A percentile compares a stretch with the other conserved stretches of the same genome.
Evolutionary conservation across 495 filamentous ascomycete genomes (phyloP).

Genomic region (Elasticomyces elasticus): DNA sequence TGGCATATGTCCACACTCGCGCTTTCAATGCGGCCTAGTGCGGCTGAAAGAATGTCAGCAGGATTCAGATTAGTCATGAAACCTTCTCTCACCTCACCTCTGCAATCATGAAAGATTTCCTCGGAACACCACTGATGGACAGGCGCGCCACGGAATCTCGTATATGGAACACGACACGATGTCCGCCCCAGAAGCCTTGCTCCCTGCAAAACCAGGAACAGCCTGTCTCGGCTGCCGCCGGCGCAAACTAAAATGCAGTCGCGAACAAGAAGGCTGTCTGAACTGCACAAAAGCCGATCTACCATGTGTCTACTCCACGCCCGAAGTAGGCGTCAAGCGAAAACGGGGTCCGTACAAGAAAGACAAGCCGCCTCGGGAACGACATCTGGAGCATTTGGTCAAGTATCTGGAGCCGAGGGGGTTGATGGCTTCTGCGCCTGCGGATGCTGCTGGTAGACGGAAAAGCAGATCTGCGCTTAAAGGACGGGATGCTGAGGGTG

Average conservation of each 20-base stretch:
- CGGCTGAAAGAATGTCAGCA: too few species aligned
- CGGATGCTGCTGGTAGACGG: too few species aligned
- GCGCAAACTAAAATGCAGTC: slow-evolving; percentile 12
- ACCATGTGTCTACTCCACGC: slow-evolving; percentile 10
- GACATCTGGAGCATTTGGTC: slow-evolving; percentile 12
- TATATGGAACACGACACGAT: neutral
- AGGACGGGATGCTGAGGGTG: too few species aligned
- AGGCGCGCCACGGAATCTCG: too few species aligned
- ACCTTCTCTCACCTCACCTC: too few species aligned
- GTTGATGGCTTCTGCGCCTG: too few species aligned
- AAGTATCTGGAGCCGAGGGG: slow-evolving; percentile 10
- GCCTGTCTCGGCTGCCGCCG: slow-evolving; percentile 11
- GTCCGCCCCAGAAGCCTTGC: neutral
- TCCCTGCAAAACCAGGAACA: slow-evolving; percentile 7
- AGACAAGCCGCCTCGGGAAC: slow-evolving; percentile 6
- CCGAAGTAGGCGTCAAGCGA: slow-evolving; percentile 8
- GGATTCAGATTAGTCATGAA: too few species aligned
- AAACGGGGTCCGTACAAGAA: slow-evolving; percentile 18
- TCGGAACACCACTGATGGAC: too few species aligned
- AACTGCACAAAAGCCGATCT: slow-evolving; percentile 7
- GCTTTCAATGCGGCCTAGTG: too few species aligned
- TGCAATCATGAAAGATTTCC: too few species aligned
- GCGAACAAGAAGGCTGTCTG: slow-evolving; percentile 6
- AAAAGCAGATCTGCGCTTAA: too few species aligned
- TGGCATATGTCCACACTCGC: too few species aligned